Evolutionary conservation across 805 yeast species (phyloP), one percentile per base, ranked within the genome.

Genomic region (Candida argentea): DNA sequence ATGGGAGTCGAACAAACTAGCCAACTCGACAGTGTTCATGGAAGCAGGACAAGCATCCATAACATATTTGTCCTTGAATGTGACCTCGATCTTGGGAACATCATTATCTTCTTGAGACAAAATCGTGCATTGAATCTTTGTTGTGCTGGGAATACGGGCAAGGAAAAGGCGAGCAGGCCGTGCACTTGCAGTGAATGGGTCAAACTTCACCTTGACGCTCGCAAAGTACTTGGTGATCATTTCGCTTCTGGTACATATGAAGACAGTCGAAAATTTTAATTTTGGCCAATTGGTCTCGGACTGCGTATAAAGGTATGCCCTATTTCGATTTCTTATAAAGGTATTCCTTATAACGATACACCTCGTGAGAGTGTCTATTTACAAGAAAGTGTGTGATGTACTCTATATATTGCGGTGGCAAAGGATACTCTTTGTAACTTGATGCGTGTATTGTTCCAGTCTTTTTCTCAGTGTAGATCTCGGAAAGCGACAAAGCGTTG

Each of bases 161-260:
- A 87, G 65, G 43, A 87, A 77, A 6, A 81, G 60, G 43, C 97
- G 73, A 4, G 94, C 86, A 5, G 81, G 63, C 52, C 78, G 81
- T 14, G 46, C 46, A 39, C 80, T 81, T 16, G 65, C 54, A 1
- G 75, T 71, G 38, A 80, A 67, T 1, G 95, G 95, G 51, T 82
- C 74, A 65, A 87, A 84, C 46, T 66, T 74, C 24, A 89, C 82
- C 24, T 64, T 62, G 6, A 85, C 84, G 38, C 74, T 73, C 20
- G 86, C 65, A 59, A 89, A 84, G 57, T 80, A 87, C 55, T 84
- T 85, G 22, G 96, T 89, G 46, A 87, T 81, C 97, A 87, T 87
- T 17, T 16, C n/a, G n/a, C n/a, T n/a, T n/a, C n/a, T n/a, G n/a
- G n/a, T n/a, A n/a, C n/a, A n/a, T n/a, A n/a, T n/a, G n/a, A n/a